phyloP scores from a whole-genome alignment of 2,329 filamentous ascomycete genomes.

The Cyphellophora attinorum region DNA sequence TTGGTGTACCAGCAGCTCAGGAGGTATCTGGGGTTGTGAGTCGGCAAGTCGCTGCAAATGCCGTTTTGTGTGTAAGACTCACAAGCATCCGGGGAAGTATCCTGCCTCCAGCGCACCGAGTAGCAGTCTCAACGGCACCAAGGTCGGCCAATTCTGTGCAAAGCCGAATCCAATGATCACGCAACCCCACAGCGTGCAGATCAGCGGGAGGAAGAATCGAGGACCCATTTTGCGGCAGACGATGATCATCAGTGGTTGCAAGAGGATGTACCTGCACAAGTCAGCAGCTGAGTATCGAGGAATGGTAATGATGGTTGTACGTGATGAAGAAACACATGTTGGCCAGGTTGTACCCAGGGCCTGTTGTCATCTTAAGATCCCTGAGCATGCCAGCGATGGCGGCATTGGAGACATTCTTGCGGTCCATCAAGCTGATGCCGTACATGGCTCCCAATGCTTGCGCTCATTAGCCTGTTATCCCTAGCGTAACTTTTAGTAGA shows the following conservation, averaged over 20 bases:
- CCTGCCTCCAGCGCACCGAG: constrained; percentile 24
- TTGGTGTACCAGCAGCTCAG: constrained; percentile 21
- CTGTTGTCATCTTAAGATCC: constrained; percentile 21
- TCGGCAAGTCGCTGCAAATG: constrained; percentile 2
- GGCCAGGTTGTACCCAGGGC: constrained; percentile 14
- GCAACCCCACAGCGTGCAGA: constrained; percentile 25
- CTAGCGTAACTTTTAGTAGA: too few relatives aligned
- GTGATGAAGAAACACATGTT: constrained; percentile 19
- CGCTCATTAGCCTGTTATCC: too few relatives aligned
- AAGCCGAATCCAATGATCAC: constrained; percentile 28
- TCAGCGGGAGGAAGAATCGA: constrained; percentile 19
- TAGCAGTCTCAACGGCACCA: constrained; percentile 19
- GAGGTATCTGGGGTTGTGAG: background rate
- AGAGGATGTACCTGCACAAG: constrained; percentile 60
- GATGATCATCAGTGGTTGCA: constrained; percentile 61
- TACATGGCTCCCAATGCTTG: constrained; percentile 59
- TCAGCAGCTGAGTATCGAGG: too few relatives aligned
- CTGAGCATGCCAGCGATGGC: constrained; percentile 51
- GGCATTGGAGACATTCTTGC: constrained; percentile 65
- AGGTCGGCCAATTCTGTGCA: constrained; percentile 14
- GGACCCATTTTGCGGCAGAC: constrained; percentile 55
- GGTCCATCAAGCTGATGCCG: constrained; percentile 67
- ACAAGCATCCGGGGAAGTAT: constrained; percentile 18
- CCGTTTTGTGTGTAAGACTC: constrained; percentile 12
- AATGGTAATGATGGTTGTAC: constrained; percentile 55